Percentiles rank a stretch among this genome's conserved stretches.
Evolutionary conservation across 805 yeast genomes (phyloP).

Genomic region (Schwanniomyces yamadae): DNA sequence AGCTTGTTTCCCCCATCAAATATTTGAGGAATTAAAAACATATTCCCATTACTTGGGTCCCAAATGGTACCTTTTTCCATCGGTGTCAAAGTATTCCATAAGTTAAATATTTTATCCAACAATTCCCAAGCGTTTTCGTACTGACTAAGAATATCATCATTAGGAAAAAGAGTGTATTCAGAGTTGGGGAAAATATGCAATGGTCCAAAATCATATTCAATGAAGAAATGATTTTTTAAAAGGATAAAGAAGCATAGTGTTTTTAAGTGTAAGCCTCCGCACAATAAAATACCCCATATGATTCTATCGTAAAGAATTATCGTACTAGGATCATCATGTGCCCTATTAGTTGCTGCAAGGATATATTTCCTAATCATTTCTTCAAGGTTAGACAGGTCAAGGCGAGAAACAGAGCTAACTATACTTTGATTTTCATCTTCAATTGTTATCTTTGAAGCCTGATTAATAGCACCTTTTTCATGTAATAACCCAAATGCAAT

Average conservation of each 20-base stretch:
- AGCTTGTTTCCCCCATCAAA: constrained; percentile 15
- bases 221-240: constrained; percentile 27
- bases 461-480: constrained; percentile 18
- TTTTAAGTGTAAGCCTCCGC: constrained; percentile 45
- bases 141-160: constrained; percentile 11
- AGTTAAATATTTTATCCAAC: constrained; percentile 13
- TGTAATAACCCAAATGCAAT: constrained; percentile 18
- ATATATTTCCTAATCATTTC: constrained; percentile 41
- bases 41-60: constrained; percentile 12
- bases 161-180: constrained; percentile 20
- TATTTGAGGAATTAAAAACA: constrained; percentile 21
- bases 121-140: constrained; percentile 18
- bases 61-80: constrained; percentile 14
- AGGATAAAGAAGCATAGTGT: constrained; percentile 43
- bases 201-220: constrained; percentile 22
- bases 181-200: constrained; percentile 25
- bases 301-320: constrained; percentile 35
- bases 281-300: constrained; percentile 41
- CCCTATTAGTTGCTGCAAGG: constrained; percentile 28
- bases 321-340: constrained; percentile 38
- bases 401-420: constrained; percentile 10
- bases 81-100: constrained; percentile 3
- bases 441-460: constrained; percentile 6
- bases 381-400: constrained; percentile 13
- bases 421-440: constrained; percentile 8